Evolutionary conservation across 2,329 filamentous ascomycete species (phyloP).

Genomic region (Xylaria hypoxylon): DNA sequence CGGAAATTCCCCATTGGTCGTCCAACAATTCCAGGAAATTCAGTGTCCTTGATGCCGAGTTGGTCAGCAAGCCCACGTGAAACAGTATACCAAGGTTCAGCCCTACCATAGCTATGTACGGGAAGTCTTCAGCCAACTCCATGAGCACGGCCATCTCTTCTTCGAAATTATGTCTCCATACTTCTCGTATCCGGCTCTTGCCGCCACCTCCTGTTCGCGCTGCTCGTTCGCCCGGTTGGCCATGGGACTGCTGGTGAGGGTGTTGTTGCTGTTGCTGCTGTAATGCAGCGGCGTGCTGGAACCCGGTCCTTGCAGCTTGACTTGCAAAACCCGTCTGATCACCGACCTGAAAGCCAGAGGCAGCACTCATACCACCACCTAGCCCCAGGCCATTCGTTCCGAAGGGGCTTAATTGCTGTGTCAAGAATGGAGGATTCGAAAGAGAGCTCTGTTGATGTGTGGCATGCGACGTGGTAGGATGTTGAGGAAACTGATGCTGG

Average conservation of each 20-base stretch:
- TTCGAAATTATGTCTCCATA: constrained; percentile 92
- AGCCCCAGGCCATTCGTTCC: constrained; percentile 69
- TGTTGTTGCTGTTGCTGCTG: constrained; percentile 57
- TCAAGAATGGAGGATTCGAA: constrained; percentile 78
- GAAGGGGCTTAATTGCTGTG: constrained; percentile 76
- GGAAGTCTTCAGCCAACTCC: constrained; percentile 87
- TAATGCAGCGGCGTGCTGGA: constrained; percentile 76
- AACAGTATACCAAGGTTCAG: constrained; percentile 22
- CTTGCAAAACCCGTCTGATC: constrained; percentile 81
- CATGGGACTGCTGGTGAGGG: constrained; percentile 58
- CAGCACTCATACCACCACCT: constrained; percentile 64
- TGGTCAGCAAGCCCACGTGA: constrained; percentile 40
- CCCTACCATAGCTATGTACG: constrained; percentile 96
- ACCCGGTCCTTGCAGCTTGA: constrained; percentile 88
- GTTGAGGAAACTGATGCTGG: constrained; percentile 65
- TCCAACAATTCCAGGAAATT: constrained; percentile 97
- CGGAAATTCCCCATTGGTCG: constrained; percentile 94
- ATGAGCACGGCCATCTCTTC: constrained; percentile 90
- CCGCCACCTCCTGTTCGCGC: constrained; percentile 60
- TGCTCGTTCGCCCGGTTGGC: constrained; percentile 51
- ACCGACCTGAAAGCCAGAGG: constrained; percentile 65
- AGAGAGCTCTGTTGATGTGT: constrained; percentile 66
- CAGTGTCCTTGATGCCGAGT: constrained; percentile 77
- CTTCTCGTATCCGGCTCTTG: constrained; percentile 89
- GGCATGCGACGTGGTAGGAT: constrained; percentile 63